Base-by-base conservation (phyloP, 2,329 filamentous ascomycete genomes). In the Claviceps pusilla region DNA sequence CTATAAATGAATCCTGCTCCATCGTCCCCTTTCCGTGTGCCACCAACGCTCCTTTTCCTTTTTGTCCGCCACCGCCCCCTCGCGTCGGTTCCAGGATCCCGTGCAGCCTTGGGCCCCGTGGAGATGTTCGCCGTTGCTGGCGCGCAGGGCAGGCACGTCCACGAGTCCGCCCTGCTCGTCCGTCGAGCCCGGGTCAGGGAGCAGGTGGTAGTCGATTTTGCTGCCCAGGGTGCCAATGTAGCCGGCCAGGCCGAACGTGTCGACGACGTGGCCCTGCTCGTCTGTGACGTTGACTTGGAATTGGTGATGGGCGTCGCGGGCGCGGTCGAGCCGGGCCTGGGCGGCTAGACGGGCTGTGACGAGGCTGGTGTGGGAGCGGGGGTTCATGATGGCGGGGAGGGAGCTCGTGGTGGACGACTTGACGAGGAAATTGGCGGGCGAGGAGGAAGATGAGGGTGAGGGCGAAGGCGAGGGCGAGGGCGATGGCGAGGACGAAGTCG, bases 201-300 rank as follows among this genome's bases (percentile, higher is more conserved):
- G 64, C 11, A 89, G 68, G 45, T 73, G 69, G 61, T 89, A 89
- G 19, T 67, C 63, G 52, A 89, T 81, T 35, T 64, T 67, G 49
- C 80, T 84, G 35, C 71, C 74, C 3, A 82, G 62, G 1, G 73
- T 72, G 16, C 86, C 86, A 7, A 88, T 65, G 62, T 79, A 88
- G 0, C 76, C 78, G 0, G 74, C 80, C 19, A 87, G 67, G 4
- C 73, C 73, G 51, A 77, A 78, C 2, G 73, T 72, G 35, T 82
- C 75, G 1, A 73, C 64, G 0, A 80, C 60, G 1, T 67, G 65
- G 0, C 79, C 79, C 14, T 74, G 66, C 56, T 80, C 76, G 56
- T 76, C 73, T 2, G 71, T 64, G 1, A 89, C 74, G 11, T 79
- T 76, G 41, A 88, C 73, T 7, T 73, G 72, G 63, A 83, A 83